Evolutionary conservation across 352 stramenopile genomes (phyloP).

Genomic region (Phytopythium kandeliae): DNA sequence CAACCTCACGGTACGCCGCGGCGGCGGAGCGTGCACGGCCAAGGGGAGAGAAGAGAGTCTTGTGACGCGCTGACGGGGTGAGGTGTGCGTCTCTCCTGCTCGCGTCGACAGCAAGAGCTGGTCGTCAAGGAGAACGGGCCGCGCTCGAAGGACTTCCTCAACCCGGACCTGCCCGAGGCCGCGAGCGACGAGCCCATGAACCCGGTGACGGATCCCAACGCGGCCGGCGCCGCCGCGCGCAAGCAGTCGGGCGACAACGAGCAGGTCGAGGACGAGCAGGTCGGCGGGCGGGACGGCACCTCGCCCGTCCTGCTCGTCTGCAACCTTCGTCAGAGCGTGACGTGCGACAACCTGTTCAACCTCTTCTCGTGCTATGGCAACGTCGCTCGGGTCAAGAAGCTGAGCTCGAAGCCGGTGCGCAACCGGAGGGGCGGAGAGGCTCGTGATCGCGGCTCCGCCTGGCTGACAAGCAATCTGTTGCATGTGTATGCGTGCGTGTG

Average conservation of each 20-base stretch:
- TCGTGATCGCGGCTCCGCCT: too few relatives aligned
- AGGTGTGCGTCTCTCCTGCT: too few relatives aligned
- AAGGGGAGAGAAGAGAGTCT: too few relatives aligned
- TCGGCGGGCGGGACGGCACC: constrained; percentile 13
- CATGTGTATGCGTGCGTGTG: too few relatives aligned
- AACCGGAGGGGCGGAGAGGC: neutral
- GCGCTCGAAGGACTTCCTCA: constrained; percentile 48
- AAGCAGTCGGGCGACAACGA: constrained; percentile 5
- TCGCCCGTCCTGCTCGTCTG: constrained; percentile 53
- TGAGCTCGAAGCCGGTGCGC: constrained; percentile 34
- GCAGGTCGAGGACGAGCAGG: constrained; percentile 1
- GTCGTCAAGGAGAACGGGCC: constrained; percentile 59
- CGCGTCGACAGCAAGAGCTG: constrained; percentile 32
- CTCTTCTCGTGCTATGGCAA: constrained; percentile 71
- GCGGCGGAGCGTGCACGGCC: too few relatives aligned
- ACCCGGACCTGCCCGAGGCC: constrained; percentile 21
- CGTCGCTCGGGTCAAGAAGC: constrained; percentile 53
- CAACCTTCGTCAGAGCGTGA: constrained; percentile 43
- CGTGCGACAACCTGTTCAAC: constrained; percentile 63
- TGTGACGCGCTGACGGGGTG: too few relatives aligned
- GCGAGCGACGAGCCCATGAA: constrained; percentile 23
- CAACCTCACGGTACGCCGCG: constrained; percentile 30
- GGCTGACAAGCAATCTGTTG: neutral
- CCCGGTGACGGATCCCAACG: constrained; percentile 13
- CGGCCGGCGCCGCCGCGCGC: constrained; percentile 1